These are phyloP conservation scores for Cenococcum geophilum DNA, from an alignment of 495 filamentous ascomycete species.

Conservation along the genomic window DNA sequence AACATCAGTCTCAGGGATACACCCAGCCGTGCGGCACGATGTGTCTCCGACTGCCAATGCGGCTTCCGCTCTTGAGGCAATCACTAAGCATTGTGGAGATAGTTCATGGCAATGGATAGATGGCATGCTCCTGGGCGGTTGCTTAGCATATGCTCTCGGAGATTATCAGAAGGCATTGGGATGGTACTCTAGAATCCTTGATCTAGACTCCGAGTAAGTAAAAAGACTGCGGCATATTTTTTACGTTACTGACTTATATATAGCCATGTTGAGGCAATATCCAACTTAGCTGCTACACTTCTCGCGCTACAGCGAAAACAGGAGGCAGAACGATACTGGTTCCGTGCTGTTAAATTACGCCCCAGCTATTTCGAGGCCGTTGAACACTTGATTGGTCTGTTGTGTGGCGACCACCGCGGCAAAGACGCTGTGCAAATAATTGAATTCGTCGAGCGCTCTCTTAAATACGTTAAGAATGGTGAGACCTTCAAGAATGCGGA, in stretches of 20 bases:
- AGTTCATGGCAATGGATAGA: conserved; percentile 92
- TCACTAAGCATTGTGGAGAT: conserved; percentile 76
- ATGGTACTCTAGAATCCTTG: conserved; percentile 84
- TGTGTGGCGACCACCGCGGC: conserved; percentile 75
- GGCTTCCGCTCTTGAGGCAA: conserved; percentile 65
- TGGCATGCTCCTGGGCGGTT: conserved; percentile 89
- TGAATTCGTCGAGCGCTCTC: conserved; percentile 72
- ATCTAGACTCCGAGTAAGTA: conserved; percentile 69
- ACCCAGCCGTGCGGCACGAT: conserved; percentile 17
- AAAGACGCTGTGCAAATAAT: conserved; percentile 87
- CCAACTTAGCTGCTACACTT: conserved; percentile 84
- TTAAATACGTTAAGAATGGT: conserved; percentile 51
- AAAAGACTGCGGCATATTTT: background rate
- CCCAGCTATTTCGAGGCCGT: conserved; percentile 95
- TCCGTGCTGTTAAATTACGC: conserved; percentile 69
- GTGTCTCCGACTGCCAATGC: conserved; percentile 45
- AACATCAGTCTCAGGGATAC: conserved; percentile 20
- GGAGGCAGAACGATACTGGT: conserved; percentile 85
- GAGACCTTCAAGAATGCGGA: conserved; percentile 49
- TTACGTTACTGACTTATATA: background rate
- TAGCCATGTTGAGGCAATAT: conserved; percentile 91
- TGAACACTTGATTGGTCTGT: conserved; percentile 85
- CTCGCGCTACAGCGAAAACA: conserved; percentile 74
- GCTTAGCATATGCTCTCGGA: conserved; percentile 85
- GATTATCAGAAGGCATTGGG: conserved; percentile 78